Conservation (phyloP, 164 flowering plant species). For the Magnolia kwangsiensis region DNA sequence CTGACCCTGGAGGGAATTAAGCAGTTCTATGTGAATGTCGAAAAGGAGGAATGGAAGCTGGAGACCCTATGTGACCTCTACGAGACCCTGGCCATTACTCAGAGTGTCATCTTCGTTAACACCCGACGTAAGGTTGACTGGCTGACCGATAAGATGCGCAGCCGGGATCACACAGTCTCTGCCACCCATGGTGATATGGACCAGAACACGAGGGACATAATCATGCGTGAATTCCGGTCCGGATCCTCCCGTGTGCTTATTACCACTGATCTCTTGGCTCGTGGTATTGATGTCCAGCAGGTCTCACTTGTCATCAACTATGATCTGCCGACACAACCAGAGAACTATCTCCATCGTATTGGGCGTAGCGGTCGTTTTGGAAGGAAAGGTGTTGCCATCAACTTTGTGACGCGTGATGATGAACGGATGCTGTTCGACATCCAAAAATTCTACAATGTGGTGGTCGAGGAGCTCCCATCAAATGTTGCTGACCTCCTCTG, state of each 20-base stretch:
- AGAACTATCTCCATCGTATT: conserved; percentile 85
- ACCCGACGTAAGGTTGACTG: conserved; percentile 82
- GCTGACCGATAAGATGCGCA: conserved; percentile 65
- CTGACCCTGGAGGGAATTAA: conserved; percentile 90
- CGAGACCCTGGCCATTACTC: conserved; percentile 83
- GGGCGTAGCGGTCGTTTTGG: conserved; percentile 89
- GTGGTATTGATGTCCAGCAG: conserved; percentile 72
- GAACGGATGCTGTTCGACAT: conserved; percentile 78
- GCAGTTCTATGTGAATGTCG: conserved; percentile 79
- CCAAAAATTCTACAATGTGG: conserved; percentile 74
- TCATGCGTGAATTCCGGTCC: conserved; percentile 67
- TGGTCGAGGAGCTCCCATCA: conserved; percentile 71
- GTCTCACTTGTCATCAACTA: conserved; percentile 82
- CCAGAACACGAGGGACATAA: conserved; percentile 61
- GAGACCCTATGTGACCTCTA: conserved; percentile 84
- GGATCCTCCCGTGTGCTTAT: conserved; percentile 68
- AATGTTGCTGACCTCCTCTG: conserved; percentile 78
- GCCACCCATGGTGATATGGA: conserved; percentile 80
- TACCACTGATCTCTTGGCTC: conserved; percentile 67
- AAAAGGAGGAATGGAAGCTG: conserved; percentile 84
- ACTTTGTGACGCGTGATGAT: conserved; percentile 72
- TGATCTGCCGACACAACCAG: conserved; percentile 87
- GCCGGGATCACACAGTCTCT: conserved; percentile 67
- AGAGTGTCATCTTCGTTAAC: conserved; percentile 87
- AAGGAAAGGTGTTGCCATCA: conserved; percentile 85